Evolutionary conservation across 805 yeast genomes (phyloP).

Genomic region (Teunomyces lycoperdinae): DNA sequence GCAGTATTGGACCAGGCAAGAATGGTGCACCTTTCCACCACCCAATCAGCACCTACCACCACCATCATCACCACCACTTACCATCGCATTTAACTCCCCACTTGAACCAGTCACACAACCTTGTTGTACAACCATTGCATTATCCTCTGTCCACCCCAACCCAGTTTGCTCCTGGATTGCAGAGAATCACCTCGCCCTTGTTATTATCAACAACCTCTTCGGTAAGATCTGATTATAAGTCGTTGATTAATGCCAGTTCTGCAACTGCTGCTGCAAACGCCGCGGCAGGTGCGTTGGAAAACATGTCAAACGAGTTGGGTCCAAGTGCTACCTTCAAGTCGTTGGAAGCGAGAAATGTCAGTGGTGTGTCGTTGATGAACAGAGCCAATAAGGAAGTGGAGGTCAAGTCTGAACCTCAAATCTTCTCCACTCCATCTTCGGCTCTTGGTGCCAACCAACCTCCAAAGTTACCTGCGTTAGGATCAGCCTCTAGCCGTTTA

Average conservation of each 20-base stretch:
- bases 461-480: slow-evolving; percentile 34
- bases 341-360: slow-evolving; percentile 11
- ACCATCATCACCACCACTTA: slow-evolving; percentile 11
- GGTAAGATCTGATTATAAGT: slow-evolving; percentile 23
- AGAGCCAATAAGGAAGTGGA: slow-evolving; percentile 13
- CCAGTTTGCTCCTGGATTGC: slow-evolving; percentile 64
- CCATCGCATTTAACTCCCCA: slow-evolving; percentile 10
- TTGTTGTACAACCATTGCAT: slow-evolving; percentile 52
- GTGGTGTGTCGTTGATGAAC: slow-evolving; percentile 35
- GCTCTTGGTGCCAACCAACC: slow-evolving; percentile 26
- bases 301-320: slow-evolving; percentile 42
- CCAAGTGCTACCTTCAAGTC: slow-evolving; percentile 42
- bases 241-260: slow-evolving; percentile 4
- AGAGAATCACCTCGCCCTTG: slow-evolving; percentile 63
- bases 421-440: slow-evolving; percentile 36
- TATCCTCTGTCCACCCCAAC: slow-evolving; percentile 70
- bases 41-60: slow-evolving; percentile 10
- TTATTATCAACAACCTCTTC: slow-evolving; percentile 51
- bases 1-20: slow-evolving; percentile 3
- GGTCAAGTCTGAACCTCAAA: slow-evolving; percentile 9
- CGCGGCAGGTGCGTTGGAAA: slow-evolving; percentile 45
- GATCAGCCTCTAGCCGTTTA: slow-evolving; percentile 13
- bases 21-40: slow-evolving; percentile 8
- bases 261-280: slow-evolving; percentile 7
- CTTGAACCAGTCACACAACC: slow-evolving; percentile 19